Conservation (phyloP, 176 grass and related monocot genomes). For the Cenchrus americanus region DNA sequence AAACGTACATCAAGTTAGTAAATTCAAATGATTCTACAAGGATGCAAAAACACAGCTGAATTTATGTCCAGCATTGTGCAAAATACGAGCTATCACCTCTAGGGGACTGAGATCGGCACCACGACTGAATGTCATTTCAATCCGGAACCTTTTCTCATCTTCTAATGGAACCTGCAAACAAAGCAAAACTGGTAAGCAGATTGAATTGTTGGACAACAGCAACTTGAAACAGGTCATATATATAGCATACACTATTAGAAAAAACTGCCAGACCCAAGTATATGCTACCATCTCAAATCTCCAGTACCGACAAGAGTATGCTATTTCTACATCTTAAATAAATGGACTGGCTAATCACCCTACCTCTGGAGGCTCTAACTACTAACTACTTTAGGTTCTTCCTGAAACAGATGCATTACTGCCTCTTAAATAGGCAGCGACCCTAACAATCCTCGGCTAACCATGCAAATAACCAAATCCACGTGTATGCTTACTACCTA, state of each 20-base stretch:
- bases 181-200: not conserved
- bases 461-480: no score
- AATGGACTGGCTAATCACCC: not conserved
- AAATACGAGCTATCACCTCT: conserved; percentile 59
- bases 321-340: not conserved
- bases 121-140: conserved; percentile 97
- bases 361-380: no score
- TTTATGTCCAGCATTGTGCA: not conserved
- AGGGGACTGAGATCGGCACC: conserved; percentile 93
- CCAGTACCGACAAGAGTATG: not conserved
- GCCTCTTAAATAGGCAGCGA: no score
- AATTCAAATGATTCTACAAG: not conserved
- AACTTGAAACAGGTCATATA: not conserved
- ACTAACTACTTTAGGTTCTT: no score
- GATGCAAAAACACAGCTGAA: not conserved
- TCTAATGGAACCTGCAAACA: conserved; percentile 85
- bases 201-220: not conserved
- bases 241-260: not conserved
- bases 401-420: no score
- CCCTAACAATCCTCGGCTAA: no score
- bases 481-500: no score
- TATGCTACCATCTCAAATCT: not conserved
- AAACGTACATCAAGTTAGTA: conserved; percentile 29
- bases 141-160: conserved; percentile 94
- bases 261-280: not conserved